These are phyloP conservation scores for Jasminum sambac DNA, from an alignment of 257 asterid genomes.

Conservation along the genomic window DNA sequence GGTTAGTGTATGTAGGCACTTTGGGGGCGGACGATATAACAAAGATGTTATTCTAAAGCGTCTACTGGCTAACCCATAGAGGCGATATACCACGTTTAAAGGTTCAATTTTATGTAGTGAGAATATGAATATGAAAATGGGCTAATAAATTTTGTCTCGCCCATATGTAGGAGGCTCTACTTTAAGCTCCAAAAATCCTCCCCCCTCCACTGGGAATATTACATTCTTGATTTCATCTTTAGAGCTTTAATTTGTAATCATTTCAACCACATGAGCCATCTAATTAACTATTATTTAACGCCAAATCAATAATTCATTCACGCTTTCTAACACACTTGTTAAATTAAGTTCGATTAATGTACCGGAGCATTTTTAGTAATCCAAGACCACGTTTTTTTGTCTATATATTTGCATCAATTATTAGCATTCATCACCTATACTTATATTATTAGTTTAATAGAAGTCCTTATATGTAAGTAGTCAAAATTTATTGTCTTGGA, in stretches of 20 bases:
- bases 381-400: too few species aligned
- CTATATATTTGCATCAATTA: too few species aligned
- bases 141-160: not conserved
- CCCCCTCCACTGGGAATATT: not conserved
- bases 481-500: too few species aligned
- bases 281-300: not conserved
- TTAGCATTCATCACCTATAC: too few species aligned
- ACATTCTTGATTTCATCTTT: not conserved
- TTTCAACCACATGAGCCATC: slow-evolving; percentile 14
- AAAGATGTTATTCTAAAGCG: too few species aligned
- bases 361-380: not conserved
- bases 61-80: too few species aligned
- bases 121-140: not conserved
- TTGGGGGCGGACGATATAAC: too few species aligned
- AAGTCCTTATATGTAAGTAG: too few species aligned
- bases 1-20: too few species aligned
- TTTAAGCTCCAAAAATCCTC: not conserved
- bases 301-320: not conserved
- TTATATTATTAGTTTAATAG: too few species aligned
- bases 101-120: too few species aligned
- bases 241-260: slow-evolving; percentile 4
- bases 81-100: too few species aligned
- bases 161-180: not conserved
- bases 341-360: not conserved
- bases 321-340: not conserved